Percentiles rank a stretch among this genome's conserved stretches.
These are phyloP conservation scores for Roridomyces roridus DNA, from an alignment of 768 basidiomycete species.

Conservation along the genomic window DNA sequence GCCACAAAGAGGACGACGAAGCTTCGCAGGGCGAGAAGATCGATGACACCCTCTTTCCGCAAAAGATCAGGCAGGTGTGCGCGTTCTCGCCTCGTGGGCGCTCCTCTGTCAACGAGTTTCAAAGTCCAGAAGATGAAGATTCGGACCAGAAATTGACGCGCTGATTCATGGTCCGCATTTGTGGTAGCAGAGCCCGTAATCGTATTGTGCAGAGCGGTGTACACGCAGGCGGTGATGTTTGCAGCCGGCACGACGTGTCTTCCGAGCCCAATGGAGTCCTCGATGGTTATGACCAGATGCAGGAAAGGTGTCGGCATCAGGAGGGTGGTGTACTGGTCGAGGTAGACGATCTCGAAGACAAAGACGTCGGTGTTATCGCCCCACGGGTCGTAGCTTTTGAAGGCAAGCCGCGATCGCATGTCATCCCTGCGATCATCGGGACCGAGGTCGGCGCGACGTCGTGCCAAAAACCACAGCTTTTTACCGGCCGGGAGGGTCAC, in stretches of 20 bases:
- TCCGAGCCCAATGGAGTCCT: neutral
- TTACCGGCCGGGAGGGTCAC: too few species aligned
- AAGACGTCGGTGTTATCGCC: neutral
- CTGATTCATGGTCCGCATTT: neutral
- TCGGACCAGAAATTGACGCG: neutral
- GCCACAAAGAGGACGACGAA: neutral
- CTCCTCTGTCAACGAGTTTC: neutral
- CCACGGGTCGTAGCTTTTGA: neutral
- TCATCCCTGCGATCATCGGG: neutral
- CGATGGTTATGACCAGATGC: neutral
- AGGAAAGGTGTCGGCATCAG: neutral
- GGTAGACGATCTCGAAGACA: neutral
- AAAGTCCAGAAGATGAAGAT: neutral
- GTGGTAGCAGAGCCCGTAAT: neutral
- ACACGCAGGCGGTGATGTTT: neutral
- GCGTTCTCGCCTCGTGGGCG: neutral
- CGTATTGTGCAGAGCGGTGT: neutral
- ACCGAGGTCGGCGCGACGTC: too few species aligned
- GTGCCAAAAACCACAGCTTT: too few species aligned
- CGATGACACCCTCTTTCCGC: neutral
- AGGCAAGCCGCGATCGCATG: neutral
- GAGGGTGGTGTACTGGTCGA: neutral
- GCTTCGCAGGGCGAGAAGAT: neutral
- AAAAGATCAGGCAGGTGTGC: neutral
- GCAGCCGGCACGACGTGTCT: neutral